phyloP scores from a whole-genome alignment of 805 yeast genomes.

The Kregervanrija fluxuum region DNA sequence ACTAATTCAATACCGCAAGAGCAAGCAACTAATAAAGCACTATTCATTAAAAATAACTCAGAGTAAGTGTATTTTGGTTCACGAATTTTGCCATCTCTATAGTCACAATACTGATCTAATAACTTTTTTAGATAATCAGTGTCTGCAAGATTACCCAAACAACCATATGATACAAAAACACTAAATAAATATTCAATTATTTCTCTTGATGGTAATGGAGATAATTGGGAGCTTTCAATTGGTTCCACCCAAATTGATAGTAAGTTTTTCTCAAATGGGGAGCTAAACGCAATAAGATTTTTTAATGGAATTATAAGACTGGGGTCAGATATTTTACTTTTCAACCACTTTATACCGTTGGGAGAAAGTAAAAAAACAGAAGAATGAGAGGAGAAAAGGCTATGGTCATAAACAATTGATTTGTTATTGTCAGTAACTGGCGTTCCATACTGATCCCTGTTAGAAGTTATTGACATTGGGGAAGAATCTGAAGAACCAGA shows the following conservation, averaged over 20 bases:
- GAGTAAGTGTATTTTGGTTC: conserved; percentile 24
- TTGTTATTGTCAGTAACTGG: too few species aligned
- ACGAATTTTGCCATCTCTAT: conserved; percentile 17
- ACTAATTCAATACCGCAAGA: conserved; percentile 6
- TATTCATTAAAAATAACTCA: conserved; percentile 28
- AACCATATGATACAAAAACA: not conserved
- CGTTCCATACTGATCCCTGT: too few species aligned
- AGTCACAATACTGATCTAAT: conserved; percentile 15
- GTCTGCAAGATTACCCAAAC: conserved; percentile 4
- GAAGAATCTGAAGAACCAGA: not conserved
- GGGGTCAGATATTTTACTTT: conserved; percentile 13
- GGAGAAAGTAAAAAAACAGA: conserved; percentile 35
- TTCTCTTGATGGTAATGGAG: conserved; percentile 27
- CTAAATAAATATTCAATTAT: conserved; percentile 12
- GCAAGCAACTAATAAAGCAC: conserved; percentile 18
- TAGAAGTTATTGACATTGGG: not conserved
- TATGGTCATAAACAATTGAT: too few species aligned
- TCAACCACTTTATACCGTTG: conserved; percentile 35
- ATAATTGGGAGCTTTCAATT: conserved; percentile 18
- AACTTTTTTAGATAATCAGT: conserved; percentile 5
- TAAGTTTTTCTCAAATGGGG: conserved; percentile 13
- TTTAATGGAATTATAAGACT: conserved; percentile 18
- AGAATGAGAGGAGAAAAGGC: conserved; percentile 13
- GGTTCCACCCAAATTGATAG: conserved; percentile 30
- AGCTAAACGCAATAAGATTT: conserved; percentile 14